A percentile compares a stretch with the other conserved stretches of the same genome.
phyloP scores from a whole-genome alignment of 768 basidiomycete species.

The Trametes punicea region DNA sequence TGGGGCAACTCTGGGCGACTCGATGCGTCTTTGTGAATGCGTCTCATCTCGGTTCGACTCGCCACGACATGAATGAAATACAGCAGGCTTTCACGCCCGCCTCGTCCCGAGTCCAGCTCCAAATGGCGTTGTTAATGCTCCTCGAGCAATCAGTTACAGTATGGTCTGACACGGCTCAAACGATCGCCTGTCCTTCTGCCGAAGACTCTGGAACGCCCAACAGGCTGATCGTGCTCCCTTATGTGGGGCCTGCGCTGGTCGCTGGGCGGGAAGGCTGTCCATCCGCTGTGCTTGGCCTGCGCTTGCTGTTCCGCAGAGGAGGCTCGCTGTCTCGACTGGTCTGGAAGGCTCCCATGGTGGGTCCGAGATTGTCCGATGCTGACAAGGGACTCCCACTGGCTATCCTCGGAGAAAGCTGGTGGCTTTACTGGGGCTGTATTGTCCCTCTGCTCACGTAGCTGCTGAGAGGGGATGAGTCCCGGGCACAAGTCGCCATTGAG shows the following conservation, averaged over 20 bases:
- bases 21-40: constrained; percentile 1
- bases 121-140: not conserved
- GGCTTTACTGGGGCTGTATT: not conserved
- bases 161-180: too few relatives aligned
- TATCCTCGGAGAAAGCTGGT: not conserved
- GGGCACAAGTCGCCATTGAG: constrained; percentile 3
- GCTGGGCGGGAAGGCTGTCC: constrained; percentile 11
- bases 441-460: not conserved
- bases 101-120: not conserved
- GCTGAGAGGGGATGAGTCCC: not conserved
- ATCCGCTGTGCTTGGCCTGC: not conserved
- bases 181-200: not conserved
- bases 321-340: constrained; percentile 8
- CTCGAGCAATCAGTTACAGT: too few relatives aligned
- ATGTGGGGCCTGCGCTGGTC: not conserved
- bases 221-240: not conserved
- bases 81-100: not conserved
- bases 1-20: not conserved
- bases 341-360: constrained; percentile 14
- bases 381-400: constrained; percentile 2
- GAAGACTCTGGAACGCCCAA: not conserved
- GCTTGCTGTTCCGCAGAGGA: not conserved
- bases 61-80: not conserved
- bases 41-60: constrained; percentile 4
- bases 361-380: constrained; percentile 10